phyloP scores from a whole-genome alignment of 2,329 filamentous ascomycete genomes.

The Cladorrhinum sp. region DNA sequence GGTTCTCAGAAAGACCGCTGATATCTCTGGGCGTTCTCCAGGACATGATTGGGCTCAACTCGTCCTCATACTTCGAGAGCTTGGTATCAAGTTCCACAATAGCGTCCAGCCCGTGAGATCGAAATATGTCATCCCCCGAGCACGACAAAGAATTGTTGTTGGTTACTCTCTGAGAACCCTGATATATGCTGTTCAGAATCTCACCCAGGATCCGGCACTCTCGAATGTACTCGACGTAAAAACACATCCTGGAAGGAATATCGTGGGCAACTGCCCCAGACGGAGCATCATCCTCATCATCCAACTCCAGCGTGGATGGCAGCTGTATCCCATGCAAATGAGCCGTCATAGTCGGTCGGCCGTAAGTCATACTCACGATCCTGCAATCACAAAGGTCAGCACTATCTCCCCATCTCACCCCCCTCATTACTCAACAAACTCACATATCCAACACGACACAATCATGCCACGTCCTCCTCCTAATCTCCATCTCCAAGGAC shows the following conservation, averaged over 20 bases:
- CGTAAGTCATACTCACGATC: constrained; percentile 31
- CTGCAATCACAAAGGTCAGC: constrained; percentile 7
- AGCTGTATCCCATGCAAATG: constrained; percentile 24
- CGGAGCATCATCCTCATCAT: neutral
- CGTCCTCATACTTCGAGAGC: constrained; percentile 19
- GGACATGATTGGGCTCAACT: constrained; percentile 17
- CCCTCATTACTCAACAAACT: neutral
- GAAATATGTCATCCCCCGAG: neutral
- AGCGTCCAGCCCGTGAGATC: constrained; percentile 19
- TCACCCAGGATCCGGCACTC: constrained; percentile 22
- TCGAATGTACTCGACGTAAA: constrained; percentile 21
- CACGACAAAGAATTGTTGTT: neutral
- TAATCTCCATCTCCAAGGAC: constrained; percentile 36
- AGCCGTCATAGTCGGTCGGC: constrained; percentile 27
- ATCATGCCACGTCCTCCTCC: constrained; percentile 27
- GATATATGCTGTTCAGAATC: constrained; percentile 23
- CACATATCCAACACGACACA: constrained; percentile 27
- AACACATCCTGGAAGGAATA: constrained; percentile 16
- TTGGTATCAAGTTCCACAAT: constrained; percentile 23
- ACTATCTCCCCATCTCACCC: neutral
- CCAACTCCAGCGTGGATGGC: constrained; percentile 9
- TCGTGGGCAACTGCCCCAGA: neutral
- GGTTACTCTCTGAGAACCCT: constrained; percentile 7
- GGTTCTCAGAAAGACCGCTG: constrained; percentile 10
- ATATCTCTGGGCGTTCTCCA: constrained; percentile 20